Evolutionary conservation across 1,284 basidiomycete species (phyloP).

Genomic region (Kalmanozyma brasiliensis): DNA sequence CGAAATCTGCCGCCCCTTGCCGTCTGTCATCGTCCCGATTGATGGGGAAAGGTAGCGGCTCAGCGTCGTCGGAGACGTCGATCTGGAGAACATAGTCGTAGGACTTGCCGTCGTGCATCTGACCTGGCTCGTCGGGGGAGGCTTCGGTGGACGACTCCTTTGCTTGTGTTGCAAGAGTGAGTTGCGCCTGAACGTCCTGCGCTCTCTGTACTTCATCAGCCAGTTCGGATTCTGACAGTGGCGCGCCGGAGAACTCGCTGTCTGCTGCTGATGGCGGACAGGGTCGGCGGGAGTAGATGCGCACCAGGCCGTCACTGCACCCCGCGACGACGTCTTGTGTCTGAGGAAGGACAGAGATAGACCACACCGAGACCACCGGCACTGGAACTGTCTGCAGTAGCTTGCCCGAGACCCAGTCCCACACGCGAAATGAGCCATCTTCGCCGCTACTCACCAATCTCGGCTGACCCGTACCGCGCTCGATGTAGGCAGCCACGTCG

Average conservation of each 20-base stretch:
- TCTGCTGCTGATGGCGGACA: not conserved
- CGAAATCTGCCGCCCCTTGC: constrained; percentile 21
- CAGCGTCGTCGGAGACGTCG: constrained; percentile 48
- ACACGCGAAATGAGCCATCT: constrained; percentile 40
- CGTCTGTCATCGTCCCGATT: constrained; percentile 34
- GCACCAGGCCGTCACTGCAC: constrained; percentile 40
- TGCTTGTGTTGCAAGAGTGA: constrained; percentile 2
- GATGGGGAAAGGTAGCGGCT: constrained; percentile 34
- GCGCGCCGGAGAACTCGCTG: constrained; percentile 13
- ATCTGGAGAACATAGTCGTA: constrained; percentile 52
- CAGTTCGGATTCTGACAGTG: constrained; percentile 21
- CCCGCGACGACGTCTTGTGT: constrained; percentile 47
- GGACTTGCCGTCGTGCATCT: constrained; percentile 13
- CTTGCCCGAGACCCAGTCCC: constrained; percentile 29
- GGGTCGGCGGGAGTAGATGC: constrained; percentile 33
- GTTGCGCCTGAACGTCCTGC: constrained; percentile 4
- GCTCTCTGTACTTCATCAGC: constrained; percentile 8
- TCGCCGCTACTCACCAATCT: constrained; percentile 42
- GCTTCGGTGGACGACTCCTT: not conserved
- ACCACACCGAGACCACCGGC: constrained; percentile 48
- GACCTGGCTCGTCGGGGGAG: not conserved
- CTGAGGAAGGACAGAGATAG: constrained; percentile 28
- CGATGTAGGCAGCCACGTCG: constrained; percentile 16
- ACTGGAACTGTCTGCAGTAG: constrained; percentile 26
- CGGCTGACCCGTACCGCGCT: not conserved